phyloP scores from a whole-genome alignment of 1,284 basidiomycete species.

The Neolentinus lepideus region DNA sequence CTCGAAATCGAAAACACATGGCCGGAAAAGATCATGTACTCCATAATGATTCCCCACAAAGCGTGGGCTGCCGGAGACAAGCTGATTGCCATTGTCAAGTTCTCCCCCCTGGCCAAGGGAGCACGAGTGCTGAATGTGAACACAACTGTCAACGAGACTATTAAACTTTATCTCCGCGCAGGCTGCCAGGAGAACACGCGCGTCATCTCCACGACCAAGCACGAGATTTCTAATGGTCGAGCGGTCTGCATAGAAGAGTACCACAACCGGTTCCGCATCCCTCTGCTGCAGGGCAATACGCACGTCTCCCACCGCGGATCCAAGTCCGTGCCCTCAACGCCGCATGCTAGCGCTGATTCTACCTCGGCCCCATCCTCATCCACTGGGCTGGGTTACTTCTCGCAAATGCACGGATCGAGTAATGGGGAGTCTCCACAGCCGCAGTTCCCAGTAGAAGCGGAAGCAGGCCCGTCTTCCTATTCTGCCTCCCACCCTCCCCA shows the following conservation, averaged over 20 bases:
- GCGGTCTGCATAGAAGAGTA: conserved; percentile 41
- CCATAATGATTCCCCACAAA: conserved; percentile 80
- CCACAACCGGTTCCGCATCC: conserved; percentile 23
- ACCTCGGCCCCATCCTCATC: background rate
- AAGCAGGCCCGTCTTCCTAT: conserved; percentile 6
- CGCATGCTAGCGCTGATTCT: conserved; percentile 9
- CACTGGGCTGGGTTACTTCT: conserved; percentile 2
- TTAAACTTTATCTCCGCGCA: conserved; percentile 53
- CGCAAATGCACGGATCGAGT: background rate
- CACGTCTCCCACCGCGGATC: conserved; percentile 12
- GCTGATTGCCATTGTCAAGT: conserved; percentile 78
- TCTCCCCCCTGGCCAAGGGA: conserved; percentile 83
- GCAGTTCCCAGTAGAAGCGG: background rate
- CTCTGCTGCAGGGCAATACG: conserved; percentile 15
- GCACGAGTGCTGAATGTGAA: conserved; percentile 62
- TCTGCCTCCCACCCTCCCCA: conserved; percentile 7
- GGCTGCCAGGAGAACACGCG: conserved; percentile 58
- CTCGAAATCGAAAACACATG: conserved; percentile 94
- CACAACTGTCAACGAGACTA: conserved; percentile 72
- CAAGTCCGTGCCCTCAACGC: conserved; percentile 11
- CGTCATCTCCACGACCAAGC: conserved; percentile 55
- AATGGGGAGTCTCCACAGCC: conserved; percentile 7
- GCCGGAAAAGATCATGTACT: conserved; percentile 94
- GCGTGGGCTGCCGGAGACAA: conserved; percentile 88
- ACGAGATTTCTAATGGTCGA: conserved; percentile 64